phyloP scores from a whole-genome alignment of 768 basidiomycete species.

The Pulveroboletus sp. region DNA sequence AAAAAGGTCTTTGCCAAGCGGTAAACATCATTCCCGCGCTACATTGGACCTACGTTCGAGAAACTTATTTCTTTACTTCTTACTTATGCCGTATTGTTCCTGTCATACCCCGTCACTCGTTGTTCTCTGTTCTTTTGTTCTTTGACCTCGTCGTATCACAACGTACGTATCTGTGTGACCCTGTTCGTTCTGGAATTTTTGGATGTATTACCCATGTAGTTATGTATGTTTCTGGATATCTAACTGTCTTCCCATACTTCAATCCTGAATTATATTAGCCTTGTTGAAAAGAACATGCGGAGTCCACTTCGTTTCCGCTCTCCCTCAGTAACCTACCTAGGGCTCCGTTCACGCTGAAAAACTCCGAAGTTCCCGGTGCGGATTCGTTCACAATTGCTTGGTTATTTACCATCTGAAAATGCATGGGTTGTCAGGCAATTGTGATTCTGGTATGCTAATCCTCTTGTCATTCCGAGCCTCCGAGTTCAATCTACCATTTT shows the following conservation, averaged over 20 bases:
- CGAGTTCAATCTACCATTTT: no score
- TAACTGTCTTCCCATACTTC: constrained; percentile 30
- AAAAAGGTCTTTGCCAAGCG: constrained; percentile 94
- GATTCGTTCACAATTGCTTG: no score
- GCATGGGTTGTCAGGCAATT: no score
- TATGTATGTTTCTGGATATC: constrained; percentile 36
- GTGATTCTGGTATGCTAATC: no score
- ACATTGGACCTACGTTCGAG: constrained; percentile 15
- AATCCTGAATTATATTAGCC: constrained; percentile 1
- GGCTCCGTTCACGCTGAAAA: no score
- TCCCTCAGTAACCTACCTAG: no score
- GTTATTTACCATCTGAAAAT: no score
- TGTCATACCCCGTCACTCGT: constrained; percentile 31
- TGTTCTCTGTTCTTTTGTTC: constrained; percentile 9
- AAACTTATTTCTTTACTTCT: constrained; percentile 27
- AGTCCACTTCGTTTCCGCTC: not conserved
- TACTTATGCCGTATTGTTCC: constrained; percentile 35
- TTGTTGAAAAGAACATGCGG: no score
- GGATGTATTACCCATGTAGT: constrained; percentile 37
- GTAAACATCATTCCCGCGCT: constrained; percentile 36
- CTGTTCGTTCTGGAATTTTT: constrained; percentile 29
- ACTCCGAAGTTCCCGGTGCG: no score
- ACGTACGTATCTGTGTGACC: constrained; percentile 18
- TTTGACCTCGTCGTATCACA: constrained; percentile 14
- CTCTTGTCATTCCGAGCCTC: no score